phyloP scores from a whole-genome alignment of 1,139 yeast species.

The Saccharomyces uvarum region DNA sequence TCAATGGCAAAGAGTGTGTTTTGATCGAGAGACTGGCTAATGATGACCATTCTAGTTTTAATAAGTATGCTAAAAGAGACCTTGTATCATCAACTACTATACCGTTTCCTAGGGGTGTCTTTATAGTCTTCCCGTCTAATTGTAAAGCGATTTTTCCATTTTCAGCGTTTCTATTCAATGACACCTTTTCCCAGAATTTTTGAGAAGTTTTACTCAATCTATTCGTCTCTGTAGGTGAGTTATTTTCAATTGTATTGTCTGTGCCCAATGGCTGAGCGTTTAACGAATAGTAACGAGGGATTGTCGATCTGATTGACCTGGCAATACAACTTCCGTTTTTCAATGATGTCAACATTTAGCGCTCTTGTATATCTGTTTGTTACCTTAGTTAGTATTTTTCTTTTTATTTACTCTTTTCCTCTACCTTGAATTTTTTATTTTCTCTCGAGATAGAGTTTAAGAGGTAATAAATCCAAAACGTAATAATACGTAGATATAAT shows the following conservation, averaged over 20 bases:
- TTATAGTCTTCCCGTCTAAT: constrained; percentile 67
- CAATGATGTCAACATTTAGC: not conserved
- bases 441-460: not conserved
- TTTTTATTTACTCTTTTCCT: not conserved
- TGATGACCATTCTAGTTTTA: constrained; percentile 83
- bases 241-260: constrained; percentile 45
- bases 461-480: not conserved
- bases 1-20: constrained; percentile 75
- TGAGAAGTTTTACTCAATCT: constrained; percentile 61
- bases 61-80: constrained; percentile 58
- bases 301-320: not conserved
- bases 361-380: not conserved
- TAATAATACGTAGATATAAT: not conserved
- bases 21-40: constrained; percentile 66
- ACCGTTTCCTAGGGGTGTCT: constrained; percentile 76
- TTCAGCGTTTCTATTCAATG: constrained; percentile 34
- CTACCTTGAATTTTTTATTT: not conserved
- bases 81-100: constrained; percentile 57
- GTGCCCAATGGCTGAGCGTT: constrained; percentile 24
- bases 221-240: constrained; percentile 56
- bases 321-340: not conserved
- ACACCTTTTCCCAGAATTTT: constrained; percentile 82
- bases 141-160: constrained; percentile 43
- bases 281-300: not conserved
- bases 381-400: not conserved